These are phyloP conservation scores for Fusarium bulbicola DNA, from an alignment of 2,329 filamentous ascomycete species.

Conservation along the genomic window DNA sequence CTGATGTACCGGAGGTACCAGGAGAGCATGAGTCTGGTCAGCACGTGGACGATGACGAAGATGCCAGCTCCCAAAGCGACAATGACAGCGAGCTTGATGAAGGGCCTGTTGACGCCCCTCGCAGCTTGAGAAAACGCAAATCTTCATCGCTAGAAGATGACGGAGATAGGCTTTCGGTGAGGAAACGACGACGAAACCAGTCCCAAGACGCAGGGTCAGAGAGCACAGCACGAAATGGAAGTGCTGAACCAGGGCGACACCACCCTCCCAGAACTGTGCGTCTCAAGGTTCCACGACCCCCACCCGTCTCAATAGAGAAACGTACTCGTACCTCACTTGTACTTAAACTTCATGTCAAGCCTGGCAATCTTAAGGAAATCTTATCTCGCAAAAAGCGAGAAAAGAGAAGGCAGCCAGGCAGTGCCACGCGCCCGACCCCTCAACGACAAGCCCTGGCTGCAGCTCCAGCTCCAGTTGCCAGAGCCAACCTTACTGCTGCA, in stretches of 20 bases:
- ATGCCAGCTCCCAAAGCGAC: constrained; percentile 20
- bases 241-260: constrained; percentile 44
- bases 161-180: constrained; percentile 60
- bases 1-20: constrained; percentile 30
- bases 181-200: constrained; percentile 63
- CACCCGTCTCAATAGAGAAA: constrained; percentile 54
- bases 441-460: constrained; percentile 34
- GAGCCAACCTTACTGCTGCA: constrained; percentile 24
- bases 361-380: constrained; percentile 52
- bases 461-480: constrained; percentile 28
- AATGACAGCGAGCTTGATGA: constrained; percentile 14
- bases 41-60: constrained; percentile 17
- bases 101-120: constrained; percentile 65
- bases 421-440: constrained; percentile 33
- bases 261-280: constrained; percentile 66
- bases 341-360: constrained; percentile 49
- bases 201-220: constrained; percentile 54
- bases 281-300: constrained; percentile 56
- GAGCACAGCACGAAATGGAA: constrained; percentile 45
- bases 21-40: constrained; percentile 15
- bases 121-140: constrained; percentile 84
- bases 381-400: constrained; percentile 49
- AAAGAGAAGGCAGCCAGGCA: constrained; percentile 40
- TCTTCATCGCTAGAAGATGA: constrained; percentile 75
- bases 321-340: constrained; percentile 48